These are phyloP conservation scores for Globisporangium carolinianum DNA, from an alignment of 352 stramenopile species.

Conservation along the genomic window DNA sequence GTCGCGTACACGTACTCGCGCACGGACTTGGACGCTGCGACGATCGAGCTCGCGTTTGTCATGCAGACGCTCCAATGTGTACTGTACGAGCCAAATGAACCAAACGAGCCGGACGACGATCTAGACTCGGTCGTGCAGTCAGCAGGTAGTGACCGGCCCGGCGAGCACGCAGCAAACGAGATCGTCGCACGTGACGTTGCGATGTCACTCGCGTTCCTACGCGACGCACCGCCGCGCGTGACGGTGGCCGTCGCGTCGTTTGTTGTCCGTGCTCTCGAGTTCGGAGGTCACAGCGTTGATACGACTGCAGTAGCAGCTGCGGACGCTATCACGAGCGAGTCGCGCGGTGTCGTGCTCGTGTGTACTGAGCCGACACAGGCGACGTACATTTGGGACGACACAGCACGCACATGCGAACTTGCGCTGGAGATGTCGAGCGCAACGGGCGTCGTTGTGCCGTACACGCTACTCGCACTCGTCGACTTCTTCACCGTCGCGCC, in stretches of 20 bases:
- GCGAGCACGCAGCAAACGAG: constrained; percentile 6
- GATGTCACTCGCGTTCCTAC: constrained; percentile 12
- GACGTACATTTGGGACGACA: constrained; percentile 57
- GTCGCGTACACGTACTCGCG: constrained; percentile 71
- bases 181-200: constrained; percentile 11
- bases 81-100: constrained; percentile 20
- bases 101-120: constrained; percentile 5
- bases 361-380: constrained; percentile 36
- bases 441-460: constrained; percentile 44
- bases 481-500: constrained; percentile 52
- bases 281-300: background rate
- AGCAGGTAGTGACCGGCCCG: background rate
- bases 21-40: constrained; percentile 59
- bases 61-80: constrained; percentile 50
- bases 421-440: constrained; percentile 43
- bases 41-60: constrained; percentile 49
- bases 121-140: background rate
- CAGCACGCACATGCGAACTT: constrained; percentile 30
- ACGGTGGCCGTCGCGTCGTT: constrained; percentile 13
- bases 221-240: constrained; percentile 9
- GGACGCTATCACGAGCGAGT: constrained; percentile 2
- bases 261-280: constrained; percentile 7
- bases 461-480: constrained; percentile 32
- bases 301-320: background rate
- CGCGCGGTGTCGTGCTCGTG: constrained; percentile 24